These are phyloP conservation scores for Grosmannia serpens DNA, from an alignment of 2,329 filamentous ascomycete species.

Conservation along the genomic window DNA sequence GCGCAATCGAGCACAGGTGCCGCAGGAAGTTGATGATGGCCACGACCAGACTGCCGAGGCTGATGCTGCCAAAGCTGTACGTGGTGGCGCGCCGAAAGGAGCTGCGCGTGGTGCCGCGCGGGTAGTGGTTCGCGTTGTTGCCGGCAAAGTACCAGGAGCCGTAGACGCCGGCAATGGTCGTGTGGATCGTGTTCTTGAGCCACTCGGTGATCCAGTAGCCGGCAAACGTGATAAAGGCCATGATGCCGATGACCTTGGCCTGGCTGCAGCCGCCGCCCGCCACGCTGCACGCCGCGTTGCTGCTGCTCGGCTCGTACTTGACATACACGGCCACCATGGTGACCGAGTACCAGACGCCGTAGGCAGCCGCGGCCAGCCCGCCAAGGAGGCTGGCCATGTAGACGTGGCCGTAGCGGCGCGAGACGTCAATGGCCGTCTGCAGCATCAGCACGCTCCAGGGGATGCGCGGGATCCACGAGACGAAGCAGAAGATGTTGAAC, in stretches of 20 bases:
- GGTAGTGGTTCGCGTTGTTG: constrained; percentile 41
- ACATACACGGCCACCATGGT: constrained; percentile 81
- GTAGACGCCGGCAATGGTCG: constrained; percentile 77
- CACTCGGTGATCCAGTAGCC: constrained; percentile 92
- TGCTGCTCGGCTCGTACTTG: constrained; percentile 57
- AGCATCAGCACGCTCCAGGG: constrained; percentile 89
- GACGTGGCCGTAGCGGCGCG: constrained; percentile 73
- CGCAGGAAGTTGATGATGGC: constrained; percentile 78
- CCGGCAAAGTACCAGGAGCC: constrained; percentile 85
- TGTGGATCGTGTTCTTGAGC: constrained; percentile 88
- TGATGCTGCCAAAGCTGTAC: constrained; percentile 87
- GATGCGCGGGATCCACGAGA: constrained; percentile 80
- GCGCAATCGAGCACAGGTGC: constrained; percentile 70
- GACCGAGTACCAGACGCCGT: constrained; percentile 76
- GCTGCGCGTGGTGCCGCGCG: constrained; percentile 69
- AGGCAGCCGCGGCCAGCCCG: constrained; percentile 61
- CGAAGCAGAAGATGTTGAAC: constrained; percentile 73
- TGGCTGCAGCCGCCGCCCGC: constrained; percentile 54
- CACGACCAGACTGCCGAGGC: constrained; percentile 72
- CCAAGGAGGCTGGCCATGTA: constrained; percentile 79
- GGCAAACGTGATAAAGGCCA: constrained; percentile 81
- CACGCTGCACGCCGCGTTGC: constrained; percentile 39
- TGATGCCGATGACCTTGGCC: constrained; percentile 69
- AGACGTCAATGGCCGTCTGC: constrained; percentile 72
- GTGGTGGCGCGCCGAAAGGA: constrained; percentile 72